Evolutionary conservation across 139 green algal genomes (phyloP).

Genomic region (Auxenochlorella pyrenoidosa): DNA sequence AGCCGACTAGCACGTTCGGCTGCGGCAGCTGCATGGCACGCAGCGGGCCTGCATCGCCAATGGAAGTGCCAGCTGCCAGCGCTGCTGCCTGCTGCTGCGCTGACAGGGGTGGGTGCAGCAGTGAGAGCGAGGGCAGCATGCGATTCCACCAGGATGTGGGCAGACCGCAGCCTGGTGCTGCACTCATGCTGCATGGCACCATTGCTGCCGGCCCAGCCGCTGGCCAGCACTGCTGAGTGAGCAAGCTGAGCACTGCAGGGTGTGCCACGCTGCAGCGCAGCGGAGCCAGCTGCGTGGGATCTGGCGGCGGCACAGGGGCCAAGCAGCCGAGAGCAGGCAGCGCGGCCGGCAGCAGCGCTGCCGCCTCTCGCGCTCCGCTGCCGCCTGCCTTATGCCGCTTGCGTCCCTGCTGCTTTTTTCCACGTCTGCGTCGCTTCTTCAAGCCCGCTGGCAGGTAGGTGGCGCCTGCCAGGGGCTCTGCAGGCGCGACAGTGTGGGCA

Average conservation of each 20-base stretch:
- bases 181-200: neutral
- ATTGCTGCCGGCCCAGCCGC: conserved; percentile 1
- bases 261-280: conserved; percentile 21
- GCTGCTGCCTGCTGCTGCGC: neutral
- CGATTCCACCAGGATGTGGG: neutral
- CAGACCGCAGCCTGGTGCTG: neutral
- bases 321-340: neutral
- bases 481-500: neutral
- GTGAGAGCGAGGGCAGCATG: conserved; percentile 30
- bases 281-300: conserved; percentile 14
- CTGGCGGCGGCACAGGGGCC: neutral
- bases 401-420: neutral
- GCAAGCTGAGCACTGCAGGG: conserved; percentile 9
- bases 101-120: neutral
- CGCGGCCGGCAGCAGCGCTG: neutral
- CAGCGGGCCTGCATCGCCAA: neutral
- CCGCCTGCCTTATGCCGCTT: neutral
- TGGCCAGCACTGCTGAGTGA: conserved; percentile 11
- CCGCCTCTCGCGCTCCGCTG: neutral
- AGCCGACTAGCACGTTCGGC: neutral
- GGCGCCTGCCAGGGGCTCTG: neutral
- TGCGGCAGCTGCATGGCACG: neutral
- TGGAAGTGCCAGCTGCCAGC: neutral
- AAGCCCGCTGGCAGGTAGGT: neutral
- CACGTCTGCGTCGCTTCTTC: neutral